phyloP scores from a whole-genome alignment of 2,329 filamentous ascomycete genomes.

The Phaeophleospora eucalypticola region DNA sequence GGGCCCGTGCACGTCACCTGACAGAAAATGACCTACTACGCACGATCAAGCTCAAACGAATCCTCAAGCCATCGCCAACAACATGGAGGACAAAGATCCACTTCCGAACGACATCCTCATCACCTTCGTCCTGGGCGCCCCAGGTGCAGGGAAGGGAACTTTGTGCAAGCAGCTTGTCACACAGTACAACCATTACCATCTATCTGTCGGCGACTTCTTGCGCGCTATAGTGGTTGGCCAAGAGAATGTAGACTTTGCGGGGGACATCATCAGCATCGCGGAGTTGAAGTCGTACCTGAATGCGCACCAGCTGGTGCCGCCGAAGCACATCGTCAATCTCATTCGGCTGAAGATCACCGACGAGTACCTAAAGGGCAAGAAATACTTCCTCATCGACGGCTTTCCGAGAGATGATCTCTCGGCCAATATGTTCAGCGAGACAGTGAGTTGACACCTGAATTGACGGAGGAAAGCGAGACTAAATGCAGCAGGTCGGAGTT shows the following conservation, averaged over 20 bases:
- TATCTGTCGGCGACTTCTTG: constrained; percentile 10
- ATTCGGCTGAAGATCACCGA: neutral
- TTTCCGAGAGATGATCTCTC: constrained; percentile 6
- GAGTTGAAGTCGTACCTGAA: constrained; percentile 1
- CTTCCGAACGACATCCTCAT: neutral
- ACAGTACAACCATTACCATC: constrained; percentile 1
- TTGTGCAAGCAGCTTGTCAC: constrained; percentile 18
- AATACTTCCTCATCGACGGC: constrained; percentile 7
- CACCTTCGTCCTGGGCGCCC: constrained; percentile 15
- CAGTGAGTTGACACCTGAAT: neutral
- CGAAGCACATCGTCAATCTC: neutral
- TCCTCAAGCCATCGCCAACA: constrained; percentile 45
- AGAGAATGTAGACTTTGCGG: neutral
- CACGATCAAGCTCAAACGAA: constrained; percentile 44
- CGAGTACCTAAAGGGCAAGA: neutral
- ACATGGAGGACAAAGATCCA: neutral
- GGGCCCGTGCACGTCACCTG: no score
- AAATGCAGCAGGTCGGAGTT: neutral
- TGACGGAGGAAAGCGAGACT: neutral
- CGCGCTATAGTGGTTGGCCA: neutral
- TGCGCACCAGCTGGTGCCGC: constrained; percentile 3
- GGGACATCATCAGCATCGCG: neutral
- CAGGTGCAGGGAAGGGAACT: constrained; percentile 35
- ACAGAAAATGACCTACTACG: no score
- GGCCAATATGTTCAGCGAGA: neutral